Percentiles rank a stretch among this genome's conserved stretches.
These are phyloP conservation scores for Tylopilus sp. DNA, from an alignment of 768 basidiomycete species.

Conservation along the genomic window DNA sequence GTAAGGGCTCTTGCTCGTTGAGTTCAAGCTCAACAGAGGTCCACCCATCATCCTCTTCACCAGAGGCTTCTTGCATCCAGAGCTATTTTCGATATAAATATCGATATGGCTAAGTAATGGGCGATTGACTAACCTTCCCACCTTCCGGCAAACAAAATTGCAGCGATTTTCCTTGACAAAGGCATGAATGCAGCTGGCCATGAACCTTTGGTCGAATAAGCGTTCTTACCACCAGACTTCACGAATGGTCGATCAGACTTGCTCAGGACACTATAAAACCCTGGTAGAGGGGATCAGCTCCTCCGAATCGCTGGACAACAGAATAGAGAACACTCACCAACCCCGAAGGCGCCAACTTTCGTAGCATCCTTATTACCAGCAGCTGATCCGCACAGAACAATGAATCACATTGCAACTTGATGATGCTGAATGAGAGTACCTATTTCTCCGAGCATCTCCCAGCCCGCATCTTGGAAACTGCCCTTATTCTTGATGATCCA, in stretches of 20 bases:
- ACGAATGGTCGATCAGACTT: constrained; percentile 14
- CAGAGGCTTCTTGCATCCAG: not conserved
- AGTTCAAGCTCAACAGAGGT: constrained; percentile 13
- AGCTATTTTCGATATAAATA: constrained; percentile 5
- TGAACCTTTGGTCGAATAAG: not conserved
- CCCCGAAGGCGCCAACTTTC: constrained; percentile 20
- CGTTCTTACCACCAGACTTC: too few species aligned
- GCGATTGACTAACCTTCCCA: constrained; percentile 4
- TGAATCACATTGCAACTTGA: not conserved
- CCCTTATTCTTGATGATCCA: too few species aligned
- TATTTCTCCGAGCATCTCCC: too few species aligned
- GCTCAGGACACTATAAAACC: constrained; percentile 18
- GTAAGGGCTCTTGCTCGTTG: constrained; percentile 1
- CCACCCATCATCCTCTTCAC: not conserved
- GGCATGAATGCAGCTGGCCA: not conserved
- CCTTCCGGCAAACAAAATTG: constrained; percentile 5
- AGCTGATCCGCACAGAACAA: not conserved
- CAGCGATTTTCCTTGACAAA: constrained; percentile 13
- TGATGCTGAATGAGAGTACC: not conserved
- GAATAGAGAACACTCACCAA: too few species aligned
- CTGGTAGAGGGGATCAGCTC: not conserved
- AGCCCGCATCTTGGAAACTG: not conserved
- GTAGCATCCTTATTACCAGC: constrained; percentile 6
- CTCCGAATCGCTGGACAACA: too few species aligned
- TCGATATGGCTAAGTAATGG: not conserved